phyloP scores from a whole-genome alignment of 768 basidiomycete genomes.

The Lactarius hengduanensis region DNA sequence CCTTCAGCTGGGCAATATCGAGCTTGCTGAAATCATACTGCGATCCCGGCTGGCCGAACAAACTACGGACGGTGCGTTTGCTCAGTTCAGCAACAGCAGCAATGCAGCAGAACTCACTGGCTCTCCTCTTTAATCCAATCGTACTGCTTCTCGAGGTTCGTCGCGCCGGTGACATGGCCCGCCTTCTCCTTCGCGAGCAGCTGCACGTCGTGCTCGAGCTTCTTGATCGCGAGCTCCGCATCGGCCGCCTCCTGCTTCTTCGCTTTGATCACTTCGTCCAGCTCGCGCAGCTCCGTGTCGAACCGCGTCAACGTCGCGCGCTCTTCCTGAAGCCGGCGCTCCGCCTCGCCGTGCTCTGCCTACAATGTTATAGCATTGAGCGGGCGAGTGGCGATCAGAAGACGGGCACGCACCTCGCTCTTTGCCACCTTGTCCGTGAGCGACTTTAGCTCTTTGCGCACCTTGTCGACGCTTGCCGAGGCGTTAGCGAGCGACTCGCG shows the following conservation, averaged over 20 bases:
- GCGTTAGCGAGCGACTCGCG: conserved; percentile 12
- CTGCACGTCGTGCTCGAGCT: conserved; percentile 69
- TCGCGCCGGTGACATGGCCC: conserved; percentile 48
- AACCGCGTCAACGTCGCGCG: conserved; percentile 84
- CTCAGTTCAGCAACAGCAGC: not conserved
- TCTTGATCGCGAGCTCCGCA: conserved; percentile 60
- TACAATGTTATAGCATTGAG: conserved; percentile 32
- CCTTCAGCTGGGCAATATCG: conserved; percentile 57
- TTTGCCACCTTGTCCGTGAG: conserved; percentile 14
- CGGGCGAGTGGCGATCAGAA: not conserved
- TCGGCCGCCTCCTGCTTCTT: conserved; percentile 73
- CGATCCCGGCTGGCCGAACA: conserved; percentile 79
- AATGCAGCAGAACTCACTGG: conserved; percentile 52
- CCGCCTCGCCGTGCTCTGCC: conserved; percentile 61
- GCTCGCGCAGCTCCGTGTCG: conserved; percentile 81
- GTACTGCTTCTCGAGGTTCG: conserved; percentile 74
- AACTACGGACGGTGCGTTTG: conserved; percentile 15
- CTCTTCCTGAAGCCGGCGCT: conserved; percentile 76
- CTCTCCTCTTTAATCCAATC: conserved; percentile 90
- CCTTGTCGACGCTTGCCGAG: conserved; percentile 16
- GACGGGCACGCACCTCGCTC: conserved; percentile 2
- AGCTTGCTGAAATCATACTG: conserved; percentile 75
- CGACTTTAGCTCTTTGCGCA: conserved; percentile 22
- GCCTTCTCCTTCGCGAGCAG: conserved; percentile 63
- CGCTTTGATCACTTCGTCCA: conserved; percentile 77